Percentiles rank a stretch among this genome's conserved stretches.
Conservation (phyloP, 2,329 filamentous ascomycete species). For the Clonostachys sp. region DNA sequence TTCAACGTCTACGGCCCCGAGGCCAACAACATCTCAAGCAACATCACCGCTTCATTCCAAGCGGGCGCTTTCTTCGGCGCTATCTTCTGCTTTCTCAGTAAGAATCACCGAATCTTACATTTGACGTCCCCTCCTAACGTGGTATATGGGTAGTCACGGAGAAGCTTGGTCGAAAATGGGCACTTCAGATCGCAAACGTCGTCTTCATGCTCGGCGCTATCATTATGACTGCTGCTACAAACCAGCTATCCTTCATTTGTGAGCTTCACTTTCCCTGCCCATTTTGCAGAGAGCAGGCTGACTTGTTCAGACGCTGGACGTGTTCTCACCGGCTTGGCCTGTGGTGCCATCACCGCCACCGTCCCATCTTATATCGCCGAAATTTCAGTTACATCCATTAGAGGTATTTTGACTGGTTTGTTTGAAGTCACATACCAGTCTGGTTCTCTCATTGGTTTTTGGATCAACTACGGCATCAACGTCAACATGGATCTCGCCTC, state of each 20-base stretch:
- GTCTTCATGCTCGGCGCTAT: constrained; percentile 39
- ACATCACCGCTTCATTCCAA: constrained; percentile 42
- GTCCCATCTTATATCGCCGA: constrained; percentile 63
- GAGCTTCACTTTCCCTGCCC: constrained; percentile 1
- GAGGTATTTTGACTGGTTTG: constrained; percentile 52
- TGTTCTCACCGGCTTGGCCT: constrained; percentile 51
- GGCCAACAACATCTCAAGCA: constrained; percentile 23
- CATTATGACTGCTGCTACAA: constrained; percentile 32
- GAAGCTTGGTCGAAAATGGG: constrained; percentile 42
- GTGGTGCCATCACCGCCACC: constrained; percentile 52
- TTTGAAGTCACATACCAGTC: constrained; percentile 50
- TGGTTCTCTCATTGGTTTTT: constrained; percentile 46
- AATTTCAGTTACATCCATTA: constrained; percentile 51
- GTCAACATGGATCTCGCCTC: constrained; percentile 25
- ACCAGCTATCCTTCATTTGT: constrained; percentile 38
- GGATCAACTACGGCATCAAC: constrained; percentile 39
- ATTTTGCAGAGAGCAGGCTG: neutral
- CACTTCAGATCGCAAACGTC: constrained; percentile 37
- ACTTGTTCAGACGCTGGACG: constrained; percentile 45
- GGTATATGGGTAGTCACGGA: constrained; percentile 28
- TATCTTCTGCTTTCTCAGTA: constrained; percentile 36
- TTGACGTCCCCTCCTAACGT: neutral
- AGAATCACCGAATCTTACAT: neutral
- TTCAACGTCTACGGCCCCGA: constrained; percentile 20
- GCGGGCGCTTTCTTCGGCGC: constrained; percentile 50